phyloP scores from a whole-genome alignment of 208 protist species.

The Leishmania guyanensis region DNA sequence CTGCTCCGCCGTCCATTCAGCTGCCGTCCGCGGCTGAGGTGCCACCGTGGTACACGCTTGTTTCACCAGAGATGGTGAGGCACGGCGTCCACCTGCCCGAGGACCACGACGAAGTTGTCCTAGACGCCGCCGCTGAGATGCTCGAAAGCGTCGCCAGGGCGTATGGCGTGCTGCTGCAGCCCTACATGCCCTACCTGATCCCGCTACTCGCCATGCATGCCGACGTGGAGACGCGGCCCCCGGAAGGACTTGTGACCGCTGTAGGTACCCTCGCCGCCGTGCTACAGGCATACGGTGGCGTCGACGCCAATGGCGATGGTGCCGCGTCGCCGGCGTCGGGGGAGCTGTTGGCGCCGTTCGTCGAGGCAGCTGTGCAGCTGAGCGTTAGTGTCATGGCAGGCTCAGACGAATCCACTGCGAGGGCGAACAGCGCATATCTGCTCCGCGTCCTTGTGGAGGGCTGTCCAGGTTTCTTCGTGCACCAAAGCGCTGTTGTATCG shows the following conservation, averaged over 20 bases:
- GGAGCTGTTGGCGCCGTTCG: slow-evolving; percentile 37
- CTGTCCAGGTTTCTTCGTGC: slow-evolving; percentile 37
- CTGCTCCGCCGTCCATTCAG: slow-evolving; percentile 13
- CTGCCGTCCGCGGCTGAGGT: slow-evolving; percentile 26
- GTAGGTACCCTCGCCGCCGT: slow-evolving; percentile 58
- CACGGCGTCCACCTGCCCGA: slow-evolving; percentile 39
- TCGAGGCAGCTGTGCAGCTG: slow-evolving; percentile 53
- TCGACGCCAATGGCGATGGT: slow-evolving; percentile 5
- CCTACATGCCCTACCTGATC: slow-evolving; percentile 47
- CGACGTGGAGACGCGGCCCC: slow-evolving; percentile 45
- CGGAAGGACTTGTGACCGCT: slow-evolving; percentile 72
- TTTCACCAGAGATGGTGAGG: slow-evolving; percentile 33
- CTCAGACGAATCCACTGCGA: slow-evolving; percentile 69
- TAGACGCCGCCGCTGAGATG: slow-evolving; percentile 68
- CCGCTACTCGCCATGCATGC: slow-evolving; percentile 68
- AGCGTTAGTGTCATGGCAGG: slow-evolving; percentile 47
- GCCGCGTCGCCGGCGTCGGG: slow-evolving; percentile 4
- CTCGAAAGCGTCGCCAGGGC: slow-evolving; percentile 74
- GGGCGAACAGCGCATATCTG: slow-evolving; percentile 72
- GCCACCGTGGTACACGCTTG: slow-evolving; percentile 35
- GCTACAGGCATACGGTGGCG: slow-evolving; percentile 48
- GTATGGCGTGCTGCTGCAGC: slow-evolving; percentile 62
- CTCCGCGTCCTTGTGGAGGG: slow-evolving; percentile 64
- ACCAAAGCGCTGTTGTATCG: slow-evolving; percentile 25
- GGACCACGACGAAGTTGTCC: slow-evolving; percentile 76